Conservation (phyloP, 2,329 filamentous ascomycete genomes). For the Microcyclospora tardicrescens region DNA sequence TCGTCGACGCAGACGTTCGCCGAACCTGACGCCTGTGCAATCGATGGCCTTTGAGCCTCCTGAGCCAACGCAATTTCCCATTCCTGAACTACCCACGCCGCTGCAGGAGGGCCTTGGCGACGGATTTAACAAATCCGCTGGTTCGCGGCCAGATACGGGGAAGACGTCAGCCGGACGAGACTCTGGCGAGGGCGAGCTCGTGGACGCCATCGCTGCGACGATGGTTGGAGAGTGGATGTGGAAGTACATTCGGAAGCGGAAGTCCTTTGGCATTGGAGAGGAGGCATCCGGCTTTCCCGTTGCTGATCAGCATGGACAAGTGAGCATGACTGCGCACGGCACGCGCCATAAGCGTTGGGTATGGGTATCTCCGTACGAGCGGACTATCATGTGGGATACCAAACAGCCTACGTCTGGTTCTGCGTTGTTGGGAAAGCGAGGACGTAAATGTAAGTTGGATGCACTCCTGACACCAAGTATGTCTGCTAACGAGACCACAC, state of each 20-base stretch:
- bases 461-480: neutral
- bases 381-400: slow-evolving; percentile 94
- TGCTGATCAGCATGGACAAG: slow-evolving; percentile 42
- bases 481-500: slow-evolving; percentile 6
- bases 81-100: slow-evolving; percentile 21
- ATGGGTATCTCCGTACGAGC: slow-evolving; percentile 93
- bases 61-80: slow-evolving; percentile 19
- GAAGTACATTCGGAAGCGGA: slow-evolving; percentile 76
- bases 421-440: slow-evolving; percentile 84
- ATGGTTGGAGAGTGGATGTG: slow-evolving; percentile 99
- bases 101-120: slow-evolving; percentile 13
- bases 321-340: slow-evolving; percentile 52
- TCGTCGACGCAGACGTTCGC: slow-evolving; percentile 17
- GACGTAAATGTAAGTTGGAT: slow-evolving; percentile 69
- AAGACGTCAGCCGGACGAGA: slow-evolving; percentile 3
- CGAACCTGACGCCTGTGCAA: slow-evolving; percentile 23
- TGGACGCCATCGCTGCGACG: slow-evolving; percentile 92
- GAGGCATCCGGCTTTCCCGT: slow-evolving; percentile 31
- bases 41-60: slow-evolving; percentile 24
- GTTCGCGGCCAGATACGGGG: slow-evolving; percentile 1
- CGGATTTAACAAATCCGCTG: slow-evolving; percentile 10
- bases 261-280: slow-evolving; percentile 74
- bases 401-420: slow-evolving; percentile 85
- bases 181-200: slow-evolving; percentile 48
- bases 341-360: slow-evolving; percentile 91